phyloP scores from a whole-genome alignment of 2,329 filamentous ascomycete genomes.

The Chaetomium olivaceum region DNA sequence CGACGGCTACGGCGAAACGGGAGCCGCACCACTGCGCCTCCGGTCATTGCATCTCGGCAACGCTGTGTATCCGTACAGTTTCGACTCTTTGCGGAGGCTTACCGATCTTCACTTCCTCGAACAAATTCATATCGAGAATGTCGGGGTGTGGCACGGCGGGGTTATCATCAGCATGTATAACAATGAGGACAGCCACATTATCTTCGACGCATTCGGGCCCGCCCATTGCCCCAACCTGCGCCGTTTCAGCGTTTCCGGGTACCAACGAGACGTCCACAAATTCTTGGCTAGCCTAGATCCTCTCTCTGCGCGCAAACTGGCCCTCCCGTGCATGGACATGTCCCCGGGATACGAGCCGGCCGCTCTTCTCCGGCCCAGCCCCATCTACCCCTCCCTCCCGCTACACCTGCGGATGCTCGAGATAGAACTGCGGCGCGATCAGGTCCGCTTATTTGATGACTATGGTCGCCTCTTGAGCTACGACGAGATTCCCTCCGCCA shows the following conservation, averaged over 20 bases:
- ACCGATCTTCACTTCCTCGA: not conserved
- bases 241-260: not conserved
- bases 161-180: not conserved
- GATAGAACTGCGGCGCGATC: not conserved
- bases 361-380: not conserved
- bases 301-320: not conserved
- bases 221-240: not conserved
- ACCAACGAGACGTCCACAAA: not conserved
- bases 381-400: not conserved
- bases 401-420: constrained; percentile 7
- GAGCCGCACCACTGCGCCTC: not conserved
- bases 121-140: not conserved
- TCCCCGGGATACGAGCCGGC: not conserved
- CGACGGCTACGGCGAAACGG: not conserved
- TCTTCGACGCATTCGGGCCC: not conserved
- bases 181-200: not conserved
- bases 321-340: not conserved
- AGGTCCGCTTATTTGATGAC: not conserved
- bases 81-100: not conserved
- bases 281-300: not conserved
- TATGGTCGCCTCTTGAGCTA: not conserved
- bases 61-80: not conserved
- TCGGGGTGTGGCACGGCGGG: not conserved
- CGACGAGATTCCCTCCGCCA: not conserved
- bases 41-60: not conserved